Evolutionary conservation across 495 filamentous ascomycete genomes (phyloP).

Genomic region (Aspergillus nanangensis): DNA sequence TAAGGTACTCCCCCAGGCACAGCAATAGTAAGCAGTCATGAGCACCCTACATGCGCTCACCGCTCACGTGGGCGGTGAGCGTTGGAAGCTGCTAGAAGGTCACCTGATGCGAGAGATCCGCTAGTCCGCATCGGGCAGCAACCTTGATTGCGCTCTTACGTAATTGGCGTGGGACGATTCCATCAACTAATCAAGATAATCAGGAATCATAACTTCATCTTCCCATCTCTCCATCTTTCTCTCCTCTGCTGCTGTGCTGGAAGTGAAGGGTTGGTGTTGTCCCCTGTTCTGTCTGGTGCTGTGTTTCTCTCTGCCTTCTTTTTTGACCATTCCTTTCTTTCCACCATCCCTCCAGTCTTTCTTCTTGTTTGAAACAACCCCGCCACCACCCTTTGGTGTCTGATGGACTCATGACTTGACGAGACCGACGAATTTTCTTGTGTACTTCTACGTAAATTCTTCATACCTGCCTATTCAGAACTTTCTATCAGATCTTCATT

Average conservation of each 20-base stretch:
- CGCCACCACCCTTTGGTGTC: no score
- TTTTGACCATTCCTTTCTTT: conserved; percentile 7
- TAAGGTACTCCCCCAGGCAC: no score
- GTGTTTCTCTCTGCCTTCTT: conserved; percentile 11
- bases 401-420: conserved; percentile 36
- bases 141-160: no score
- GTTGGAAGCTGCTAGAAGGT: not conserved
- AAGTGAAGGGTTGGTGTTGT: not conserved
- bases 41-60: no score
- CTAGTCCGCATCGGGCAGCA: not conserved
- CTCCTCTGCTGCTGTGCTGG: not conserved
- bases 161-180: no score
- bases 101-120: not conserved
- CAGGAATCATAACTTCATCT: no score
- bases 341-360: not conserved
- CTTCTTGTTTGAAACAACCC: conserved; percentile 16
- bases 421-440: conserved; percentile 44
- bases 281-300: not conserved
- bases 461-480: conserved; percentile 11
- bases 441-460: conserved; percentile 25
- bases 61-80: not conserved
- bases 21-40: no score
- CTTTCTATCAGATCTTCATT: conserved; percentile 3
- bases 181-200: no score
- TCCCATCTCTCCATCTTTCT: not conserved